Base-by-base conservation (phyloP, 768 basidiomycete species). In the Boletellus sp. region DNA sequence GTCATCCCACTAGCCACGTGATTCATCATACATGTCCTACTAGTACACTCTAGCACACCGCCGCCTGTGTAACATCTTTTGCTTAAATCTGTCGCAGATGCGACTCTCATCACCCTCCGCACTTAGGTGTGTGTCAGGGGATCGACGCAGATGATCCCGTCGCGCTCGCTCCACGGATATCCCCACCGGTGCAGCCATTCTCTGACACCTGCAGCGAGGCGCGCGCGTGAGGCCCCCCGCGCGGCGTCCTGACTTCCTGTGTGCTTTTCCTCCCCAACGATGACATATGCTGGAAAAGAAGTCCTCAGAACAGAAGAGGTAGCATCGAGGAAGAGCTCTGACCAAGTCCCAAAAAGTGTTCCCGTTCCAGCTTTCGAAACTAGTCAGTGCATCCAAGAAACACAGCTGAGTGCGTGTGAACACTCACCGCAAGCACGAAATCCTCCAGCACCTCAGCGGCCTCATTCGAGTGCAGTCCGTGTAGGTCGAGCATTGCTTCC, bases 251-350 rank as follows among this genome's bases (percentile, higher is more conserved):
- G 91, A n/a, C 84, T 87, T 2, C 90, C 94, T 1, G 90, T 92
- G 66, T 97, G 95, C 68, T 94, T 95, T 68, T 95, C 91, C 71
- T 97, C 93, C 17, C 96, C 95, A 6, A 98, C 90, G 38, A 99
- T 77, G 17, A 91, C 72, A 65, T 88, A 99, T 6, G 90, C 93
- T 88, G 57, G 15, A 33, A 56, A 24, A 42, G 36, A 45, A 28
- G 28, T 31, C 31, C 40, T 55, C 32, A 57, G 48, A 22, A 55
- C 37, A 51, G 42, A 34, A 40, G 20, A 31, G 32, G 15, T 28
- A 33, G 6, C 38, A 41, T 26, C 31, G 17, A 40, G 40, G 13
- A 31, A 52, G 50, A 69, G 80, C 57, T 22, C 60, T 50, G 54
- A 90, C 89, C 85, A 48, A 96, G 72, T 7, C 94, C 95, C 62